Evolutionary conservation across 164 flowering plant species (phyloP).

Genomic region (Stephania yunnanensis): DNA sequence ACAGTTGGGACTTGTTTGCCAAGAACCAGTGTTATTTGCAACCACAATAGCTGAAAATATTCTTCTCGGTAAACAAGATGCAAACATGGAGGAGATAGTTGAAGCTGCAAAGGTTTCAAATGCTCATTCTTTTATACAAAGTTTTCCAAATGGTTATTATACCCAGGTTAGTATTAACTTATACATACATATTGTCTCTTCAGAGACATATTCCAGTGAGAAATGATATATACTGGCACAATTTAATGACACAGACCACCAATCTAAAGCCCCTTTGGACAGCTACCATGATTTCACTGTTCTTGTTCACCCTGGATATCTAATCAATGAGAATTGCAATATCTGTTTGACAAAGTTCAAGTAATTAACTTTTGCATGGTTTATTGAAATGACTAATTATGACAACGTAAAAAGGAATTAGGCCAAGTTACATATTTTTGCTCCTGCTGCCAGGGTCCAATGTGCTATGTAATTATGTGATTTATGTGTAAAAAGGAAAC

Average conservation of each 20-base stretch:
- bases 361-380: too few relatives aligned
- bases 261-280: too few relatives aligned
- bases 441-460: too few relatives aligned
- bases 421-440: too few relatives aligned
- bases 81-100: conserved; percentile 43
- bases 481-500: too few relatives aligned
- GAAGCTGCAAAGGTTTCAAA: conserved; percentile 68
- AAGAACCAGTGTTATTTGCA: conserved; percentile 78
- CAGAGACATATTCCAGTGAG: background rate
- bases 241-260: background rate
- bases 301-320: too few relatives aligned
- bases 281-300: too few relatives aligned
- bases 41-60: conserved; percentile 63
- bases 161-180: conserved; percentile 48
- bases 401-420: too few relatives aligned
- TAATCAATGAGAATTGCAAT: too few relatives aligned
- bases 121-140: conserved; percentile 65
- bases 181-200: background rate
- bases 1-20: conserved; percentile 81
- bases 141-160: conserved; percentile 53
- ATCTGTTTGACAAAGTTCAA: too few relatives aligned
- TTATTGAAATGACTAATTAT: too few relatives aligned
- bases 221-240: background rate
- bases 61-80: conserved; percentile 53
- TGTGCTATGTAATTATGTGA: too few relatives aligned